phyloP scores from a whole-genome alignment of 208 protist genomes.

The Sergeia podlipaevii region DNA sequence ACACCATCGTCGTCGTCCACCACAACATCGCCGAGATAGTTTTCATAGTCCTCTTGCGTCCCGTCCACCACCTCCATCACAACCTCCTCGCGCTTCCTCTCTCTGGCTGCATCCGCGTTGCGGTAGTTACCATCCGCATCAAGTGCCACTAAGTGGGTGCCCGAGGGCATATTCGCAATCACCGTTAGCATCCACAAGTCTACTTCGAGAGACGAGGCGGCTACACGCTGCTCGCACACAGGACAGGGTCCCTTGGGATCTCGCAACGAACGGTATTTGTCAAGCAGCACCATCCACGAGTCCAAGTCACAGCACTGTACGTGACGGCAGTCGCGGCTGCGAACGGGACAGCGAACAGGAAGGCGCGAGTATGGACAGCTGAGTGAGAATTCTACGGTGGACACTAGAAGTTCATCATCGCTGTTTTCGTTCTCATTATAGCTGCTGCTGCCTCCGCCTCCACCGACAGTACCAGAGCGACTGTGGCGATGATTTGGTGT shows the following conservation, averaged over 20 bases:
- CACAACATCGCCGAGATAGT: slow-evolving; percentile 44
- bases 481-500: neutral
- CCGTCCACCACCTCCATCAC: slow-evolving; percentile 64
- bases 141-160: slow-evolving; percentile 77
- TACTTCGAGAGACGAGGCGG: slow-evolving; percentile 73
- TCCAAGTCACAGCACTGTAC: slow-evolving; percentile 90
- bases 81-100: slow-evolving; percentile 48
- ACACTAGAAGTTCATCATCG: slow-evolving; percentile 61
- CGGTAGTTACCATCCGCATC: slow-evolving; percentile 68
- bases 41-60: slow-evolving; percentile 53
- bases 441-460: neutral
- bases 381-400: slow-evolving; percentile 84
- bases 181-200: slow-evolving; percentile 81
- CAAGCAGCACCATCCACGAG: slow-evolving; percentile 82
- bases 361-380: slow-evolving; percentile 82
- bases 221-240: slow-evolving; percentile 76
- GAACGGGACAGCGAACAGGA: slow-evolving; percentile 57
- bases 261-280: slow-evolving; percentile 73
- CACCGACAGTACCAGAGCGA: neutral
- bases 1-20: slow-evolving; percentile 36
- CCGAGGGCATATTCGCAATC: slow-evolving; percentile 60
- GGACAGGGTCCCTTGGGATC: slow-evolving; percentile 82
- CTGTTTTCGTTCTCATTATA: slow-evolving; percentile 8
- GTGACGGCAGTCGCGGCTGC: slow-evolving; percentile 74
- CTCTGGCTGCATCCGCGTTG: slow-evolving; percentile 66